Evolutionary conservation across 192 early-diverging fungal genomes (phyloP).

Genomic region (Chytriomyces hyalinus): DNA sequence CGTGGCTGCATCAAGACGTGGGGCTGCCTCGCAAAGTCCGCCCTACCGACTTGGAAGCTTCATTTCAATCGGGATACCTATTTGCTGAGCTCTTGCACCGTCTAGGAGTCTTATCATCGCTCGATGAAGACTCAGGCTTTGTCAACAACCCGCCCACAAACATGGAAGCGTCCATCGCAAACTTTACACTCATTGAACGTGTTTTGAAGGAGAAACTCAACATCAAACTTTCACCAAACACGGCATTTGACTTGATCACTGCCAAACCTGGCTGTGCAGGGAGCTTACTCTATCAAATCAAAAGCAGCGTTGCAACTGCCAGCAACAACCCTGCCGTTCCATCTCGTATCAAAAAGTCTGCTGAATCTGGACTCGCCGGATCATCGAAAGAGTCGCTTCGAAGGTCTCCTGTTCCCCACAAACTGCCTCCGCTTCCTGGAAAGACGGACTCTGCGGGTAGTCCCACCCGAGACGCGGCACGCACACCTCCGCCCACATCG

Average conservation of each 20-base stretch:
- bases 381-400: neutral
- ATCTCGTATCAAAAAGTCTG: neutral
- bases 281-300: conserved; percentile 50
- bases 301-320: conserved; percentile 1
- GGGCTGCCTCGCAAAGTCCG: conserved; percentile 33
- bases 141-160: conserved; percentile 1
- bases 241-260: conserved; percentile 51
- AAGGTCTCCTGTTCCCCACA: neutral
- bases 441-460: neutral
- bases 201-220: conserved; percentile 52
- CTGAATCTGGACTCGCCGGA: neutral
- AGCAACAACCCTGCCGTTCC: neutral
- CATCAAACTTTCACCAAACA: conserved; percentile 43
- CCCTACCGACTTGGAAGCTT: conserved; percentile 36
- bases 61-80: conserved; percentile 46
- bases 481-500: conserved; percentile 1
- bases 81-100: conserved; percentile 42
- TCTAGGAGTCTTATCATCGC: conserved; percentile 34
- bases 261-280: conserved; percentile 51
- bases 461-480: neutral
- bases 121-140: neutral
- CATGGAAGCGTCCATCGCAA: conserved; percentile 50
- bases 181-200: conserved; percentile 52
- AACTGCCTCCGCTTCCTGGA: conserved; percentile 14
- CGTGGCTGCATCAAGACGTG: conserved; percentile 48